phyloP scores from a whole-genome alignment of 83 land plant species.

The Picea engelmannii region DNA sequence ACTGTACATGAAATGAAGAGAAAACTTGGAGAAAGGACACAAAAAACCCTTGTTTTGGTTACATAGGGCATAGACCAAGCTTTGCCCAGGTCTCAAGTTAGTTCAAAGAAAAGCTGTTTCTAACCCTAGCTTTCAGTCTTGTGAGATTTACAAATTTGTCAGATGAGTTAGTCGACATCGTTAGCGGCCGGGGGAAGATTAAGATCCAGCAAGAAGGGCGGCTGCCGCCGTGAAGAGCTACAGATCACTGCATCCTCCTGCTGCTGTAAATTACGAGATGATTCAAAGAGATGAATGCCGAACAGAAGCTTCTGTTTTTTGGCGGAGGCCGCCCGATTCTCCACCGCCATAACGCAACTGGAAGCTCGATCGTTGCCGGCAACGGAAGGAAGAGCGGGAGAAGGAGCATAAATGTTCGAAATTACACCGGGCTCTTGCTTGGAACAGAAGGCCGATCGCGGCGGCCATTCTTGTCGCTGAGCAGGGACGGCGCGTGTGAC shows the following conservation, averaged over 20 bases:
- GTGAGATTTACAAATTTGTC: too few species aligned
- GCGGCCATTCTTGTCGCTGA: background rate
- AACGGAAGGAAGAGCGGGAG: too few species aligned
- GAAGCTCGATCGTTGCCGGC: background rate
- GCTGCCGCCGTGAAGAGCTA: background rate
- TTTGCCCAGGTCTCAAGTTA: too few species aligned
- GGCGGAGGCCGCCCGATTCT: background rate
- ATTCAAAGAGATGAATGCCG: background rate
- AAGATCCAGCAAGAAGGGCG: background rate
- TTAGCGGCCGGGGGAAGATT: background rate
- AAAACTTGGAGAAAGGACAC: too few species aligned
- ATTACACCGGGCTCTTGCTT: background rate
- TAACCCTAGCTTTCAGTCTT: too few species aligned
- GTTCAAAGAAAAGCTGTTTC: too few species aligned
- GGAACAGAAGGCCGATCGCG: background rate
- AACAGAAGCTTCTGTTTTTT: slow-evolving; percentile 4
- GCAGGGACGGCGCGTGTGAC: background rate
- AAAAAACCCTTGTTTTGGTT: too few species aligned
- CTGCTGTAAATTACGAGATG: too few species aligned
- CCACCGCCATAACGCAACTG: background rate
- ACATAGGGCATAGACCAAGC: too few species aligned
- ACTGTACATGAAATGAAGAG: too few species aligned
- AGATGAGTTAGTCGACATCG: background rate
- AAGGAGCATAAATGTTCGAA: background rate
- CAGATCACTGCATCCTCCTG: too few species aligned